Conservation (phyloP, 163 green algal genomes). For the Prototheca wickerhamii region DNA sequence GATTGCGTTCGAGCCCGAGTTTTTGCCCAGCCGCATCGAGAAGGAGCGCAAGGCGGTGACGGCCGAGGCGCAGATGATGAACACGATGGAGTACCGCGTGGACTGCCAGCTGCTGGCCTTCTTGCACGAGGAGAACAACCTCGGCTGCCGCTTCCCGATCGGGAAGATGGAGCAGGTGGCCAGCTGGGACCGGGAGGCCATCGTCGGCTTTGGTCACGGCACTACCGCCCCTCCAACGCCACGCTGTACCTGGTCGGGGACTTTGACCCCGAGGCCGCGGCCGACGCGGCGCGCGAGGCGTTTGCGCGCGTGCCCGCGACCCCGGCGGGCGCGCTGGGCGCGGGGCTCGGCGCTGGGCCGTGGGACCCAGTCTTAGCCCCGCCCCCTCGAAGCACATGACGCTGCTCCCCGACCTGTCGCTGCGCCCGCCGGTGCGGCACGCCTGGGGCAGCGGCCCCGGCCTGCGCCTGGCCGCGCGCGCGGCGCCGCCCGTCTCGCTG, state of each 20-base stretch:
- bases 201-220: slow-evolving; percentile 83
- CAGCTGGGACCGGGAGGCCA: slow-evolving; percentile 58
- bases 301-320: slow-evolving; percentile 50
- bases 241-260: slow-evolving; percentile 94
- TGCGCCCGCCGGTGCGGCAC: slow-evolving; percentile 85
- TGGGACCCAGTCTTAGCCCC: too few species aligned
- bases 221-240: slow-evolving; percentile 95
- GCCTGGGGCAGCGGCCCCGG: slow-evolving; percentile 39
- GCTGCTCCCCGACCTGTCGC: slow-evolving; percentile 2
- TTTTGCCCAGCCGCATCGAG: slow-evolving; percentile 78
- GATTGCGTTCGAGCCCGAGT: slow-evolving; percentile 83
- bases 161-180: slow-evolving; percentile 83
- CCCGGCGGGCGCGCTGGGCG: background rate
- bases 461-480: background rate
- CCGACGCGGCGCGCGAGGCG: slow-evolving; percentile 51
- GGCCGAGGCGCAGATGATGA: slow-evolving; percentile 90
- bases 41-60: slow-evolving; percentile 96
- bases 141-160: slow-evolving; percentile 91
- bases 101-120: slow-evolving; percentile 95
- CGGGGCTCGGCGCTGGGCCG: too few species aligned
- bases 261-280: slow-evolving; percentile 45
- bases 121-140: slow-evolving; percentile 93
- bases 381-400: too few species aligned
- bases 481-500: slow-evolving; percentile 33
- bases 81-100: slow-evolving; percentile 91